phyloP scores from a whole-genome alignment of 768 basidiomycete species.

The Paxillus rubicundulus region DNA sequence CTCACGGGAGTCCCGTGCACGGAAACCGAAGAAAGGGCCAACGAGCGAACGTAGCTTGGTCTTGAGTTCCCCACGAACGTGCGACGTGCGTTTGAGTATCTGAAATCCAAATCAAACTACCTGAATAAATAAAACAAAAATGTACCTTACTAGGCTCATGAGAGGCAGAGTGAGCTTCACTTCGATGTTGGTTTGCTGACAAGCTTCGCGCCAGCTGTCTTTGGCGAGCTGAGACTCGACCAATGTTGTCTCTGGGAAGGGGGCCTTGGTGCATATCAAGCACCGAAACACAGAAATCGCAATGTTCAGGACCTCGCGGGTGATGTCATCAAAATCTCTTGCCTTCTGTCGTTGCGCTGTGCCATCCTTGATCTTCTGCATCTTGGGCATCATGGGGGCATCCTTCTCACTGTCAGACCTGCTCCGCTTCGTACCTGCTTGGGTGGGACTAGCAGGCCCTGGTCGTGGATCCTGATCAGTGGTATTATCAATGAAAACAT shows the following conservation, averaged over 20 bases:
- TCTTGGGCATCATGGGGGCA: background rate
- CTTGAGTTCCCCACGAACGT: constrained; percentile 8
- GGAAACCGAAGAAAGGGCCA: background rate
- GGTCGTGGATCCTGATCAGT: background rate
- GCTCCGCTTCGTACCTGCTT: background rate
- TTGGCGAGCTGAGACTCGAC: constrained; percentile 1
- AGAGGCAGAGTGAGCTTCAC: background rate
- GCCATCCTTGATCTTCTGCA: background rate
- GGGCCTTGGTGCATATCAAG: constrained; percentile 14
- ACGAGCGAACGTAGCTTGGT: background rate
- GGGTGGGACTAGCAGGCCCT: background rate
- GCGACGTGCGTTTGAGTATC: constrained; percentile 3
- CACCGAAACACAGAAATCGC: constrained; percentile 17
- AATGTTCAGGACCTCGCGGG: constrained; percentile 17
- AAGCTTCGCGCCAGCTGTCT: background rate
- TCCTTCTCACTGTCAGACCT: background rate
- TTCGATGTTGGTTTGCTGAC: background rate
- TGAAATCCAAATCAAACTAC: background rate
- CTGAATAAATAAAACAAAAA: background rate
- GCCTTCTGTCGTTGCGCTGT: constrained; percentile 4
- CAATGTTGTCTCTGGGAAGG: constrained; percentile 18
- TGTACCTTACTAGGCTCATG: background rate
- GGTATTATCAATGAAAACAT: background rate
- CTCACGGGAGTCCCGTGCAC: background rate
- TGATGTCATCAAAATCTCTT: constrained; percentile 15